Evolutionary conservation across 495 filamentous ascomycete genomes (phyloP), one percentile per base, ranked within the genome.

Genomic region (Annulohypoxylon stygium): DNA sequence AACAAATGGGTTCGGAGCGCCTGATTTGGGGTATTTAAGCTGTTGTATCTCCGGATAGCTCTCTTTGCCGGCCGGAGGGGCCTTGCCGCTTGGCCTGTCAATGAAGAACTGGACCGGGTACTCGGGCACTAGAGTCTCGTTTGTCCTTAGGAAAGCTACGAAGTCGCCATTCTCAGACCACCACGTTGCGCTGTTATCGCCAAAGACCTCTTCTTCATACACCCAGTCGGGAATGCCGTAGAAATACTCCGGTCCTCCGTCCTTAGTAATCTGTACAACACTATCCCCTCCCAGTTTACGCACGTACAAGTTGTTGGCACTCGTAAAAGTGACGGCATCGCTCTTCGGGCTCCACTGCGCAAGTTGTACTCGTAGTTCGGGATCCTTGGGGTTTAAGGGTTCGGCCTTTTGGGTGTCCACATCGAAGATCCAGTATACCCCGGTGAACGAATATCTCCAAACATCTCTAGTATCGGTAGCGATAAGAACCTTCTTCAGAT

Each of bases 211-310:
- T 78, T 99, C 96, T 78, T 99, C 96, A 73, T 98, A 99, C 0
- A 99, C 96, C 96, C 96, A 99, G 80, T 99, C 96, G 0, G 96
- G 96, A n/a, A 97, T 89, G 20, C 96, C 96, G 75, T 98, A 97
- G 84, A 99, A 98, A 14, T 96, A 87, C 67, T 98, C 88, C 2
- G 85, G 80, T 0, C 95, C 92, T 43, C 96, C 96, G 78, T 98
- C 94, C 68, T 83, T 90, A 12, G 96, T 99, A 67, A 99, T 91
- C 67, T 90, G 89, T 4, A 84, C 86, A 12, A 94, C 88, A 57
- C 82, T 81, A 26, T 83, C 69, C 48, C 73, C 75, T 34, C 71
- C 82, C 41, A 98, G 77, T 47, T 90, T 89, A 48, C 97, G 91
- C 25, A 97, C 77, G 75, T 89, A 97, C 67, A 99, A 80, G 74